Base-by-base conservation (phyloP, 208 protist species). In the Histomonas meleagridis region DNA sequence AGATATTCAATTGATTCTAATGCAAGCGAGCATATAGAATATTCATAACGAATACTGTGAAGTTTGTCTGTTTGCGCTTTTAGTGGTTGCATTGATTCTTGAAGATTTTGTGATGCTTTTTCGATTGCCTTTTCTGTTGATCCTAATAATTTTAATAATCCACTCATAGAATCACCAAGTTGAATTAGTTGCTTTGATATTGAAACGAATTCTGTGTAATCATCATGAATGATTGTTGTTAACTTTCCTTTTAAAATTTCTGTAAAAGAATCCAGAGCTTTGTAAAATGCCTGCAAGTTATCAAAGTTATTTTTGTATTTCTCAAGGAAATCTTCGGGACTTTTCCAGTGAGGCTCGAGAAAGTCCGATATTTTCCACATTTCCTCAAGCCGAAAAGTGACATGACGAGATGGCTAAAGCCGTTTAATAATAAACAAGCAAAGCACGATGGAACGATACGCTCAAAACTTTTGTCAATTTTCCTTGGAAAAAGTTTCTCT, bases 151-250 rank as follows among this genome's bases (percentile, higher is more conserved):
- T 86, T 86, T 9, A 86, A 32, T 55, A 86, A 38, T 1, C 18
- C 40, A 7, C 40, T 28, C 76, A 86, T 86, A 55, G 21, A 35
- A 49, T 86, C 76, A 14, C 76, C 76, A 38, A 86, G 55, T 55
- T 86, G 76, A 48, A 86, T 9, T 55, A 86, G 38, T 38, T 86
- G 76, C 18, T 86, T 86, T 38, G 76, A 51, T 38, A 86, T 55
- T 32, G 76, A 55, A 26, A 86, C 76, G 16, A 86, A 86, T 55
- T 86, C 43, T 0, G 38, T 46, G 38, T 86, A 86, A 86, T 86
- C 76, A 35, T 86, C 76, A 48, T 86, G 76, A 55, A 86, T 86
- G 38, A 86, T 86, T 38, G 40, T 55, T 55, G 76, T 86, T 57
- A 86, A 38, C 10, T 46, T 40, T 32, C 46, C 23, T 86, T 86